Percentiles rank a stretch among this genome's conserved stretches.
These are phyloP conservation scores for Pistacia atlantica DNA, from an alignment of 345 rosid genomes.

Conservation along the genomic window DNA sequence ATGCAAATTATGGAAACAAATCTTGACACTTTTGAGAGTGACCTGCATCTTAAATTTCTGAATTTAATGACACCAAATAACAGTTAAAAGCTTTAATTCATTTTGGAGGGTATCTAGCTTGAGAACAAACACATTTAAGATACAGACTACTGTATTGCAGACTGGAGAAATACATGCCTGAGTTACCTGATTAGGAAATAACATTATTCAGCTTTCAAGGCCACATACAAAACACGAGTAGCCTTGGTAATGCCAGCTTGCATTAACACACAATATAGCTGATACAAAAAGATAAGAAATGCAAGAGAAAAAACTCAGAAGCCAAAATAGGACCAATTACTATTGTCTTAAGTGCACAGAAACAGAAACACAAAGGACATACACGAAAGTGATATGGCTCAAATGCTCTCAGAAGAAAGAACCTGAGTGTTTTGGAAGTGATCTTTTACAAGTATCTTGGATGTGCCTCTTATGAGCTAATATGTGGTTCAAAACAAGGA, in stretches of 20 bases:
- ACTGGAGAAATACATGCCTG: not conserved
- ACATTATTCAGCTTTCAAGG: slow-evolving; percentile 3
- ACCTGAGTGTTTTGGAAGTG: slow-evolving; percentile 1
- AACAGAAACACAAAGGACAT: slow-evolving; percentile 11
- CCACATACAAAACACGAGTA: not conserved
- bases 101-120: not conserved
- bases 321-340: slow-evolving; percentile 25
- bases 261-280: not conserved
- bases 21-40: not conserved
- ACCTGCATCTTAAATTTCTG: not conserved
- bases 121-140: not conserved
- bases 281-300: not conserved
- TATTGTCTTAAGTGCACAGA: slow-evolving; percentile 17
- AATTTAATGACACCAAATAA: not conserved
- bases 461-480: not conserved
- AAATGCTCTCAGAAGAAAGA: slow-evolving; percentile 17
- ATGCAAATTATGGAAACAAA: slow-evolving; percentile 4
- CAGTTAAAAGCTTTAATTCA: not conserved
- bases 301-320: slow-evolving; percentile 5
- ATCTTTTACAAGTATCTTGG: slow-evolving; percentile 7
- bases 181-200: not conserved
- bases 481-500: slow-evolving; percentile 26
- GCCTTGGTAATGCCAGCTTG: slow-evolving; percentile 5
- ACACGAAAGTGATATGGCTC: slow-evolving; percentile 24
- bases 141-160: not conserved